Base-by-base conservation (phyloP, 805 yeast genomes). In the Kodamaea nitidulidarum region DNA sequence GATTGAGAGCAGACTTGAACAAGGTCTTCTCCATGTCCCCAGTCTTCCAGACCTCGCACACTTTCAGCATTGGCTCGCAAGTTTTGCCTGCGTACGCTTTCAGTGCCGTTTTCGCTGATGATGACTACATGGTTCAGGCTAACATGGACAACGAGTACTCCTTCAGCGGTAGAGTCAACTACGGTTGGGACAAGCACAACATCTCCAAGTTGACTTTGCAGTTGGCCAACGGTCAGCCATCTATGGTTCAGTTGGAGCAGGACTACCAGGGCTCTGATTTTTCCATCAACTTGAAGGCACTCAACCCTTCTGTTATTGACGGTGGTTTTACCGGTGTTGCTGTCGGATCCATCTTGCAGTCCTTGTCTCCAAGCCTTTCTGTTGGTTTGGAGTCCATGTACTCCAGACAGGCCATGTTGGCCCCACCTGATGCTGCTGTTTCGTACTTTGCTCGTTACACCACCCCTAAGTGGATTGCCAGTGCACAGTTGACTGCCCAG, bases 171-270 rank as follows among this genome's bases (percentile, higher is more conserved):
- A 83, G 97, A 69, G 67, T 86, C 55, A 88, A 88, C 73, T 86
- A 86, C 66, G 88, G 90, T 51, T 88, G 96, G 96, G 78, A 79
- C 61, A 78, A 80, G 61, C 73, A 73, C 56, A 79, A 81, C 63
- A 70, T 83, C 55, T 77, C 95, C 45, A 90, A 88, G 69, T 78
- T 85, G 45, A 87, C 95, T 55, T 72, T 88, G 62, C 98, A 91
- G 72, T 71, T 88, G 51, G 86, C 95, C 52, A 72, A 81, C 47
- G 86, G 83, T 49, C 96, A 90, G 70, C 96, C 93, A 49, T 73
- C 93, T 42, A 88, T 91, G 95, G 75, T 85, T 47, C 98, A 93
- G 71, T 73, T 91, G 53, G 98, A 93, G 74, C 97, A 93, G 63
- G 98, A 93, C 65, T 83, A 79, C 70, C 91, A 84, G 67, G 96